A percentile compares a stretch with the other conserved stretches of the same genome.
Conservation (phyloP, 371 early-diverging fungal species). For the Dichotomocladium elegans region DNA sequence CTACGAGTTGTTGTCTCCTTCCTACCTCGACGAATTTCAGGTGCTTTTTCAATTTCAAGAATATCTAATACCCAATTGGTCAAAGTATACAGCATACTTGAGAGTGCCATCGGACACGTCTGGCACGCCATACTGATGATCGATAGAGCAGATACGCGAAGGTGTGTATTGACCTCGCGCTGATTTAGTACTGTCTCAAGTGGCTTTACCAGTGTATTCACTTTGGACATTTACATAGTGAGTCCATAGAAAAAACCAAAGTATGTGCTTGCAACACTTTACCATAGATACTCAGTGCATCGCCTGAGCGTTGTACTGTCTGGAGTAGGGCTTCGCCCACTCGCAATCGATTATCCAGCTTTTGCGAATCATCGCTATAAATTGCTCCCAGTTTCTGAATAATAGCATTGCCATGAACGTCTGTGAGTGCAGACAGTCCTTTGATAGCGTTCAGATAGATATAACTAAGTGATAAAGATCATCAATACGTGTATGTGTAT, state of each 20-base stretch:
- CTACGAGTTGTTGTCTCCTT: neutral
- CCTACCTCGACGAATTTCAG: constrained; percentile 64
- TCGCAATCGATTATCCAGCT: constrained; percentile 73
- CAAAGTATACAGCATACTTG: constrained; percentile 60
- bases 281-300: constrained; percentile 76
- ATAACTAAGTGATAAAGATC: constrained; percentile 61
- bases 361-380: constrained; percentile 54
- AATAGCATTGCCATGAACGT: constrained; percentile 69
- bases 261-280: no score
- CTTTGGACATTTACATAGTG: no score
- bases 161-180: constrained; percentile 29
- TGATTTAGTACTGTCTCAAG: constrained; percentile 61
- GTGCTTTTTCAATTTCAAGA: constrained; percentile 57
- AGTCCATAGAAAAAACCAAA: no score
- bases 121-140: constrained; percentile 74
- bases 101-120: constrained; percentile 67
- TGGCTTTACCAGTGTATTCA: constrained; percentile 58
- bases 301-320: constrained; percentile 77
- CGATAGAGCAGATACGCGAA: constrained; percentile 65
- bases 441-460: constrained; percentile 88
- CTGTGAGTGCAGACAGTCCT: constrained; percentile 77
- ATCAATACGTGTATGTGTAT: neutral
- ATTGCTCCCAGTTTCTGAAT: constrained; percentile 60
- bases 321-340: constrained; percentile 87
- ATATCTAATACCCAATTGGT: constrained; percentile 64